phyloP scores from a whole-genome alignment of 257 asterid genomes.

The Solanum medicagineum region DNA sequence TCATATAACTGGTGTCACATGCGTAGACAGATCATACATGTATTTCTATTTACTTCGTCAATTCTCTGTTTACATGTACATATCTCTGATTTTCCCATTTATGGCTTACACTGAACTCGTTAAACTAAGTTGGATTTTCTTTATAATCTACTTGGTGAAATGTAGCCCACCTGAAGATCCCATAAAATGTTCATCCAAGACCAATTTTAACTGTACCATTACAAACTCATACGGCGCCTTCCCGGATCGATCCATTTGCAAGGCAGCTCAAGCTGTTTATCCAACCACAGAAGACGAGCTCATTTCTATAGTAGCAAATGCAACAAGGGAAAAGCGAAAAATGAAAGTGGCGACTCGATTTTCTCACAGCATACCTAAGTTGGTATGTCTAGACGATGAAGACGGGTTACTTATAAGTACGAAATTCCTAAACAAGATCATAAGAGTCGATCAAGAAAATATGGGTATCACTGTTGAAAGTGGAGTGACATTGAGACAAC shows the following conservation, averaged over 20 bases:
- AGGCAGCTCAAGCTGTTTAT: conserved; percentile 3
- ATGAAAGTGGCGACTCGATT: conserved; percentile 21
- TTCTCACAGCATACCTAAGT: conserved; percentile 18
- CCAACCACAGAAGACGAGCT: conserved; percentile 16
- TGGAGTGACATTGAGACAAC: conserved; percentile 2
- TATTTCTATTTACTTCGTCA: neutral
- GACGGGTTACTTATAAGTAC: conserved; percentile 18
- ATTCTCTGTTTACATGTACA: neutral
- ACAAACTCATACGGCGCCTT: conserved; percentile 12
- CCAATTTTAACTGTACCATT: conserved; percentile 10
- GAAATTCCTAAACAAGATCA: neutral
- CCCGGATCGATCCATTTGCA: conserved; percentile 17
- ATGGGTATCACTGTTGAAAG: conserved; percentile 13
- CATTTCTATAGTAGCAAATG: conserved; percentile 10
- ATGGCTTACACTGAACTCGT: neutral
- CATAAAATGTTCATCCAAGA: conserved; percentile 9
- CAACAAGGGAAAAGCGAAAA: neutral
- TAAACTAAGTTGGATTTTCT: neutral
- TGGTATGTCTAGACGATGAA: conserved; percentile 14
- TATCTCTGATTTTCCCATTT: neutral
- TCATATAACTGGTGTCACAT: neutral
- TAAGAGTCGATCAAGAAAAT: neutral
- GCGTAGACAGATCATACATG: neutral
- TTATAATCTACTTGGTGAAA: neutral
- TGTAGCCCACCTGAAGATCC: conserved; percentile 20